phyloP scores from a whole-genome alignment of 345 rosid species.

The Cardiospermum halicacabum region DNA sequence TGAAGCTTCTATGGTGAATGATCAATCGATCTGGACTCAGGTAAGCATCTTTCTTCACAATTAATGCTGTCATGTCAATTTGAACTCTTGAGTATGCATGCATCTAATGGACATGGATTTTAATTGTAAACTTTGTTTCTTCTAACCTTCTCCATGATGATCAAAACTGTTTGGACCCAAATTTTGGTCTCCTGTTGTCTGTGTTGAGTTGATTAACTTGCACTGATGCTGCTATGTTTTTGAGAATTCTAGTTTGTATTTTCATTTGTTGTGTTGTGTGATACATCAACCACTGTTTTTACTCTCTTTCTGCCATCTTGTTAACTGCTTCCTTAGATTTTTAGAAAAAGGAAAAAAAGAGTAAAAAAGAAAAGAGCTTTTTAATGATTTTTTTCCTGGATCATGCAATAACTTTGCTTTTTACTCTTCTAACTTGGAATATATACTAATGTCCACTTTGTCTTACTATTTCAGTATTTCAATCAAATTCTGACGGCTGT shows the following conservation, averaged over 20 bases:
- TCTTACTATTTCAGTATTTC: conserved; percentile 64
- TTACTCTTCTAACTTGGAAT: neutral
- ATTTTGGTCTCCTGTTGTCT: neutral
- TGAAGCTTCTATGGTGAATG: conserved; percentile 71
- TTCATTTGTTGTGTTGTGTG: neutral
- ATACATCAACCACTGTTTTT: neutral
- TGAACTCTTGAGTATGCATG: neutral
- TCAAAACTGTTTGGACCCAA: neutral
- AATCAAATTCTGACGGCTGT: conserved; percentile 95
- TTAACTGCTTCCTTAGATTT: too few relatives aligned
- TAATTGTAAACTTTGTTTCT: neutral
- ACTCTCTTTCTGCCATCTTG: neutral
- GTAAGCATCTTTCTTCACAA: conserved; percentile 29
- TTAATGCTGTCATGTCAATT: neutral
- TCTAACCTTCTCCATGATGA: neutral
- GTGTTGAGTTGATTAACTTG: neutral
- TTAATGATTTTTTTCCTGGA: too few relatives aligned
- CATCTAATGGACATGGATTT: neutral
- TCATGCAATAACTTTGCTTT: neutral
- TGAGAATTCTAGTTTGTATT: neutral
- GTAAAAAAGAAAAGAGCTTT: too few relatives aligned
- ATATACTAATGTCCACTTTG: conserved; percentile 12
- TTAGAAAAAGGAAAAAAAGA: too few relatives aligned
- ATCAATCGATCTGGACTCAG: conserved; percentile 73
- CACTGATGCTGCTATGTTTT: neutral